A percentile compares a stretch with the other conserved stretches of the same genome.
phyloP scores from a whole-genome alignment of 495 filamentous ascomycete genomes.

The Talaromyces wortmannii region DNA sequence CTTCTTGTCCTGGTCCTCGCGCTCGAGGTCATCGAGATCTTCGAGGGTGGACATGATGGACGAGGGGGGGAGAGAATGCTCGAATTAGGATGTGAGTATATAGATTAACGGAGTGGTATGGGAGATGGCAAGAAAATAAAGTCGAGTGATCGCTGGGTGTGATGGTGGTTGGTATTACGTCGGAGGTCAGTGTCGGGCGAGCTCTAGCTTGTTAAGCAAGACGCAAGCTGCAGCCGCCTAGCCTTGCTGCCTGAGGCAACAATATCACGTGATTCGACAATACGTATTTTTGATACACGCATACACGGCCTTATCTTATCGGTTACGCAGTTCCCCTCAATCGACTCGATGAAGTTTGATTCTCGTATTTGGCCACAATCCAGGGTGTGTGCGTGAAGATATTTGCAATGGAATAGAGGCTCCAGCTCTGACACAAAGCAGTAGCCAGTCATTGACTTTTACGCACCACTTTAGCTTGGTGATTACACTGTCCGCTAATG shows the following conservation, averaged over 20 bases:
- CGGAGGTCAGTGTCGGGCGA: not conserved
- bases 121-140: not conserved
- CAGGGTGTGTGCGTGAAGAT: too few species aligned
- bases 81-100: not conserved
- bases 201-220: not conserved
- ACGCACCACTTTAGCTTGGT: too few species aligned
- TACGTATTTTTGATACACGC: not conserved
- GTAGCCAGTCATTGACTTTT: too few species aligned
- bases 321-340: not conserved
- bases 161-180: not conserved
- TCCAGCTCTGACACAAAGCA: too few species aligned
- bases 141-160: not conserved
- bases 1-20: conserved; percentile 72
- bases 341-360: not conserved
- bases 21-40: conserved; percentile 74
- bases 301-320: not conserved
- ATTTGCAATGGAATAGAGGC: too few species aligned
- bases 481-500: not conserved
- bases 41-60: conserved; percentile 74
- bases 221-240: not conserved
- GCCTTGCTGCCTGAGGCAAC: not conserved
- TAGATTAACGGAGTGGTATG: not conserved
- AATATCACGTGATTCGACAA: not conserved
- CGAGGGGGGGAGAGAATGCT: conserved; percentile 8
- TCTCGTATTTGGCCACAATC: not conserved